Base-by-base conservation (phyloP, 2,329 filamentous ascomycete genomes). In the Aspergillus melleus region DNA sequence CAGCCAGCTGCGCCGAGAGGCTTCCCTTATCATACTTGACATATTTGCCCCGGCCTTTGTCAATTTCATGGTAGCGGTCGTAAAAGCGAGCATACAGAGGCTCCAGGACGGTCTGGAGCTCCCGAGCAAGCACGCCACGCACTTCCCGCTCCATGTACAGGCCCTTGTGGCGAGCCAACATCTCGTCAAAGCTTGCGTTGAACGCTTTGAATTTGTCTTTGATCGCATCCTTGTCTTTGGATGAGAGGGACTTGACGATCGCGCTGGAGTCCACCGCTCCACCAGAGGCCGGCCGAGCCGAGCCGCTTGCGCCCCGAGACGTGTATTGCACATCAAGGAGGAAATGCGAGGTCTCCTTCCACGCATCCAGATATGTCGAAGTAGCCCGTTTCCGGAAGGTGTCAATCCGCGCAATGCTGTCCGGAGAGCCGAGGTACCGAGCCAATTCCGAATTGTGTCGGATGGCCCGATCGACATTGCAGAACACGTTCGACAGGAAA, bases 41-140 rank as follows among this genome's bases (percentile, higher is more conserved):
- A 77, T 98, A 96, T 77, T 99, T 99, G 67, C 94, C 94, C 79
- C 93, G 96, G 61, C 95, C 95, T 81, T 96, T 97, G 78, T 98
- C 94, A 65, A 98, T 88, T 77, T 98, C 95, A 74, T 97, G 93
- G 74, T 99, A 99, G 29, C 94, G 86, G 77, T 98, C 95, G 88
- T 92, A 98, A 78, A 99, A 99, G 50, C 95, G 86, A 63, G 90
- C 90, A 79, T 99, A 99, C 14, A 99, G 83, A 57, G 94, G 93
- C 78, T 98, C 94, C 58, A 99, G 88, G 79, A 96, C 91, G 68
- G 89, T 88, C 74, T 95, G 91, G 64, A 98, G 89, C 71, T 97
- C 93, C 68, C 89, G 88, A 16, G 87, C 88, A 69, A 98, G 85
- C 77, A 90, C 86, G 63, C 86, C 84, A 49, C 92, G 86, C 32